phyloP scores from a whole-genome alignment of 2,329 filamentous ascomycete genomes.

The Aspergillus ochraceus region DNA sequence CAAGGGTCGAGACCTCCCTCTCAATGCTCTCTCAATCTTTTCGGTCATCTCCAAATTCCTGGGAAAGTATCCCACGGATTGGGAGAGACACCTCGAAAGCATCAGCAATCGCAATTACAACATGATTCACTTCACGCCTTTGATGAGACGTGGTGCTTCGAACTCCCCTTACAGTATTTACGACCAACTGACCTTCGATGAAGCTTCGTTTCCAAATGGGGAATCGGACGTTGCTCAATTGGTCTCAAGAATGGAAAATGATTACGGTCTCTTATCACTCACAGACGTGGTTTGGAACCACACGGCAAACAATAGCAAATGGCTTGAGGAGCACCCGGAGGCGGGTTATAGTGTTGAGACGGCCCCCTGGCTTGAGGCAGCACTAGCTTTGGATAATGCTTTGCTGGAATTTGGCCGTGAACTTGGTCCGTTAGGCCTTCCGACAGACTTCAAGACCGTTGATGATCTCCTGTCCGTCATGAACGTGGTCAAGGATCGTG shows the following conservation, averaged over 20 bases:
- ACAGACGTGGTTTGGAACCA: slow-evolving; percentile 99
- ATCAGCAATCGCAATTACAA: slow-evolving; percentile 94
- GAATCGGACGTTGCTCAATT: slow-evolving; percentile 77
- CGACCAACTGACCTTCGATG: slow-evolving; percentile 87
- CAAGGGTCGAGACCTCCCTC: slow-evolving; percentile 70
- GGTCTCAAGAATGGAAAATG: slow-evolving; percentile 76
- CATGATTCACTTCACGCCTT: slow-evolving; percentile 96
- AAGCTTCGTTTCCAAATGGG: slow-evolving; percentile 76
- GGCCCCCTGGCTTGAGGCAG: slow-evolving; percentile 69
- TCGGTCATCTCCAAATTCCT: slow-evolving; percentile 98
- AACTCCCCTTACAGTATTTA: slow-evolving; percentile 98
- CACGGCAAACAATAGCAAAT: slow-evolving; percentile 91
- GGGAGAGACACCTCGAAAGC: slow-evolving; percentile 83
- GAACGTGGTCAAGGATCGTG: slow-evolving; percentile 77
- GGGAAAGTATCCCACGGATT: slow-evolving; percentile 86
- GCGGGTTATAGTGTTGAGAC: slow-evolving; percentile 92
- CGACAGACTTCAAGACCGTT: slow-evolving; percentile 67
- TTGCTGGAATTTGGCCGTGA: slow-evolving; percentile 66
- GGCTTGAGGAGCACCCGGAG: slow-evolving; percentile 92
- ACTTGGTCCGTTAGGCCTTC: slow-evolving; percentile 68
- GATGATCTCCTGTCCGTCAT: slow-evolving; percentile 80
- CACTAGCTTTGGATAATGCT: slow-evolving; percentile 74
- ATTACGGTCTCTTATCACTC: slow-evolving; percentile 81
- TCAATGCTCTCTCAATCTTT: slow-evolving; percentile 87
- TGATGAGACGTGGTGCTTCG: slow-evolving; percentile 83